Conservation (phyloP, 306 rosid genomes). For the Rubus parviflorus region DNA sequence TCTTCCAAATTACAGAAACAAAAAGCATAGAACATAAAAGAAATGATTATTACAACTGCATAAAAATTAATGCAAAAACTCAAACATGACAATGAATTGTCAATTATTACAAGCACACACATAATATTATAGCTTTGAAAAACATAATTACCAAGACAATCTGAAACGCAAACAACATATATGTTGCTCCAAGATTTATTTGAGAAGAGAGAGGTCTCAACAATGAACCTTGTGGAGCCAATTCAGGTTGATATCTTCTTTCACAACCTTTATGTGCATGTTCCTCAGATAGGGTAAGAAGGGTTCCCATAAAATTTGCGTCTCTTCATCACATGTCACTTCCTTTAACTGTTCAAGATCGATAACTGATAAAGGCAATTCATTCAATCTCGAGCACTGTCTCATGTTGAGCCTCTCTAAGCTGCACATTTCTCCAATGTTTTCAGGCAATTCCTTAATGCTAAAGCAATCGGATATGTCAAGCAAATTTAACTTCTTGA, state of each 20-base stretch:
- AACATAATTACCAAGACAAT: too few species aligned
- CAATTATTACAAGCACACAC: too few species aligned
- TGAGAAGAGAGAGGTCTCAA: neutral
- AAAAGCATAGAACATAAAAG: too few species aligned
- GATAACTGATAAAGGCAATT: conserved; percentile 38
- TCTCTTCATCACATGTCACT: conserved; percentile 54
- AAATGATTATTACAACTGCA: too few species aligned
- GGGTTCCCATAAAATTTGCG: conserved; percentile 30
- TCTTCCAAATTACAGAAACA: too few species aligned
- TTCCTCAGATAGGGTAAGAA: neutral
- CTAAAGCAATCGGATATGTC: conserved; percentile 54
- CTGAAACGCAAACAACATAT: neutral
- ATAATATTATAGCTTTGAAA: too few species aligned
- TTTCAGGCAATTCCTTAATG: conserved; percentile 43
- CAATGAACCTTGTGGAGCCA: conserved; percentile 21
- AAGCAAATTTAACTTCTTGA: conserved; percentile 32
- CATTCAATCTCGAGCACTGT: conserved; percentile 39
- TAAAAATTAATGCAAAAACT: too few species aligned
- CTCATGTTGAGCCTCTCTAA: conserved; percentile 36
- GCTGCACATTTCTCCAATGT: conserved; percentile 36
- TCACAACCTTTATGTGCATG: conserved; percentile 8
- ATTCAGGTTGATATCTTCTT: conserved; percentile 38
- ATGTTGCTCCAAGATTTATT: neutral
- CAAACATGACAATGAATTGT: too few species aligned
- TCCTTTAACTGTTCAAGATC: conserved; percentile 32